A percentile compares a stretch with the other conserved stretches of the same genome.
Evolutionary conservation across 2,329 filamentous ascomycete species (phyloP).

Genomic region (Cordyceps cateniannulata): DNA sequence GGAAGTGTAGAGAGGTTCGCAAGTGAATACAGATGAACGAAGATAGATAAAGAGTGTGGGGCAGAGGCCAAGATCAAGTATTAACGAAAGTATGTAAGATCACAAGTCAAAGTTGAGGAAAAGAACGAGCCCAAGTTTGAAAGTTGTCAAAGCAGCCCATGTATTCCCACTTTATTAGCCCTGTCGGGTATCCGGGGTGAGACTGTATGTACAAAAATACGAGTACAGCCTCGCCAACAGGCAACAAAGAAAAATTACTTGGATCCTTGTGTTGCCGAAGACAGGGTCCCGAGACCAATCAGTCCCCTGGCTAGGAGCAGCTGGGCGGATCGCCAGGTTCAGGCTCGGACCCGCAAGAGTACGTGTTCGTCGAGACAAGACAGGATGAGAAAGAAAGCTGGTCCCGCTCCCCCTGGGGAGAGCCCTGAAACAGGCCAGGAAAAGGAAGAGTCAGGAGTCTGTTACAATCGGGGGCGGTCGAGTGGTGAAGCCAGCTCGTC

Average conservation of each 20-base stretch:
- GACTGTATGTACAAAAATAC: neutral
- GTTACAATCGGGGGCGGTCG: neutral
- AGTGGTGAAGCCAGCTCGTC: too few relatives aligned
- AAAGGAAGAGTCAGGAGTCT: neutral
- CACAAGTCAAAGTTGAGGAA: too few relatives aligned
- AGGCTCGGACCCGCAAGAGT: neutral
- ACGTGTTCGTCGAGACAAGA: constrained; percentile 4
- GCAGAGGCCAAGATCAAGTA: too few relatives aligned
- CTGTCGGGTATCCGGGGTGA: neutral
- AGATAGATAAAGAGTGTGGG: too few relatives aligned
- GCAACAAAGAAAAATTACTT: neutral
- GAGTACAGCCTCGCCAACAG: constrained; percentile 1
- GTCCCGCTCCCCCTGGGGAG: neutral
- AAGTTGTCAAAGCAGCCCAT: too few relatives aligned
- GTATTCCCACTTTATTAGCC: neutral
- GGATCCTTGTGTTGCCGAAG: neutral
- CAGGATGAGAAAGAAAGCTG: neutral
- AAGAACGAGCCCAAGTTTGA: too few relatives aligned
- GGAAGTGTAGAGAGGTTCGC: too few relatives aligned
- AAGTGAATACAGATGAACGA: too few relatives aligned
- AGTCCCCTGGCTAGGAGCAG: neutral
- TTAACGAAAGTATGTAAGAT: too few relatives aligned
- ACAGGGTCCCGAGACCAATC: constrained; percentile 6
- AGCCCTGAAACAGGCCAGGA: neutral
- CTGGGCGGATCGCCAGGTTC: neutral